These are phyloP conservation scores for Pilatotrama ljubarskyi DNA, from an alignment of 768 basidiomycete genomes.

Conservation along the genomic window DNA sequence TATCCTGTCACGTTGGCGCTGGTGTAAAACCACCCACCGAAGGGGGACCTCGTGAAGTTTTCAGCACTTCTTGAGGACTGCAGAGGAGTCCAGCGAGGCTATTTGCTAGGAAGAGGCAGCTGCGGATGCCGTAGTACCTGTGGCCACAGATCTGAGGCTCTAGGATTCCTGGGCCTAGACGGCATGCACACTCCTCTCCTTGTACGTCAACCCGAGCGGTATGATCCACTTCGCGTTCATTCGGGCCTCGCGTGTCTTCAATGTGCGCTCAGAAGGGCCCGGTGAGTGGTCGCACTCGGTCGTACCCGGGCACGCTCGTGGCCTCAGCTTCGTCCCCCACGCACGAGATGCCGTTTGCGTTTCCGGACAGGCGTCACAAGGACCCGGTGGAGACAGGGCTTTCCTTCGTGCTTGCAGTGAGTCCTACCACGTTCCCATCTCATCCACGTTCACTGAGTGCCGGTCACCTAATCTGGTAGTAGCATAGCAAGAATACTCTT, in stretches of 20 bases:
- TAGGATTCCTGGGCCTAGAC: no score
- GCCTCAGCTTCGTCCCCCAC: neutral
- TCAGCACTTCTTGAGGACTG: no score
- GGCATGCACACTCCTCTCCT: slow-evolving; percentile 54
- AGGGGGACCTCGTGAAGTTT: no score
- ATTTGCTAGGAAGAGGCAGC: no score
- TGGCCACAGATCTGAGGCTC: no score
- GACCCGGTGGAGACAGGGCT: neutral
- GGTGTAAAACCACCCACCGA: neutral
- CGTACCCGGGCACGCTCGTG: no score
- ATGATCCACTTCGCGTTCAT: slow-evolving; percentile 84
- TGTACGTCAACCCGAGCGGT: slow-evolving; percentile 84
- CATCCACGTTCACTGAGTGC: neutral
- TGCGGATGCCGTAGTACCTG: no score
- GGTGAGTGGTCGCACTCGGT: no score
- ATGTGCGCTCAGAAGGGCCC: no score
- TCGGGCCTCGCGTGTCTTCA: slow-evolving; percentile 50
- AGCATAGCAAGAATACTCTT: neutral
- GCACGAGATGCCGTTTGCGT: neutral
- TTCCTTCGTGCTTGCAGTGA: neutral
- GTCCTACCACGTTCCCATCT: neutral
- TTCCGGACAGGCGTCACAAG: neutral
- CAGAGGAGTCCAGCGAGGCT: no score
- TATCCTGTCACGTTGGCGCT: no score
- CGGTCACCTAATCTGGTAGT: neutral